Conservation (phyloP, 2,329 filamentous ascomycete genomes). For the Macrophomina tecta region DNA sequence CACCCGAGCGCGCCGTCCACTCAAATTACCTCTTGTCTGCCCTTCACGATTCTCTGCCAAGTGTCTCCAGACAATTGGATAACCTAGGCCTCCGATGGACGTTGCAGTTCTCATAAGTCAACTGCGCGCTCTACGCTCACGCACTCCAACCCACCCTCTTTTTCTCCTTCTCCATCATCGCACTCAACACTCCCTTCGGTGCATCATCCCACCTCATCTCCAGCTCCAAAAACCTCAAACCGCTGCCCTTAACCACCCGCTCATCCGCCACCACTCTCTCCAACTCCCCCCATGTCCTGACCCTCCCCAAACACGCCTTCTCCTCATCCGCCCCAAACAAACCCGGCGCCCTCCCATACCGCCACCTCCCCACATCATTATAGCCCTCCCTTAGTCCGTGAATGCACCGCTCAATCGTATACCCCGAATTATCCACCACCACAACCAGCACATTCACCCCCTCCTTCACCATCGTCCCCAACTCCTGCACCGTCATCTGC, state of each 20-base stretch:
- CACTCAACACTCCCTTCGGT: too few species aligned
- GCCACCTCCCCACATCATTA: constrained; percentile 36
- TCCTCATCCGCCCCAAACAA: constrained; percentile 32
- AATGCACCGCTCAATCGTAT: constrained; percentile 49
- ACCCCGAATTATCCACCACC: constrained; percentile 47
- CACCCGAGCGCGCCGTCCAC: too few species aligned
- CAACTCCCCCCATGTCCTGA: constrained; percentile 54
- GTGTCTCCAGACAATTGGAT: too few species aligned
- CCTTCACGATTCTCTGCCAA: too few species aligned
- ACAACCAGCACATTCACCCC: constrained; percentile 42
- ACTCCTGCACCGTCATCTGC: constrained; percentile 47
- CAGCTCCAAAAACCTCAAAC: constrained; percentile 48
- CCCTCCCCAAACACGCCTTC: not conserved
- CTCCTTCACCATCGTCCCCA: constrained; percentile 44
- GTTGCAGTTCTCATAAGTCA: too few species aligned
- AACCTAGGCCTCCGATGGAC: too few species aligned
- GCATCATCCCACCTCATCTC: too few species aligned
- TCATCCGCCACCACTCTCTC: constrained; percentile 47
- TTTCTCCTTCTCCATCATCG: too few species aligned
- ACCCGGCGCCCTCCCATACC: constrained; percentile 32
- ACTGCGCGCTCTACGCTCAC: too few species aligned
- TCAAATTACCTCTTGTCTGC: too few species aligned
- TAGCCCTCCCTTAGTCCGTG: constrained; percentile 38
- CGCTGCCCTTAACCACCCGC: constrained; percentile 45
- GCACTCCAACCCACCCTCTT: too few species aligned